Conservation (phyloP, 2,329 filamentous ascomycete species). For the Sarocladium brachiariae region DNA sequence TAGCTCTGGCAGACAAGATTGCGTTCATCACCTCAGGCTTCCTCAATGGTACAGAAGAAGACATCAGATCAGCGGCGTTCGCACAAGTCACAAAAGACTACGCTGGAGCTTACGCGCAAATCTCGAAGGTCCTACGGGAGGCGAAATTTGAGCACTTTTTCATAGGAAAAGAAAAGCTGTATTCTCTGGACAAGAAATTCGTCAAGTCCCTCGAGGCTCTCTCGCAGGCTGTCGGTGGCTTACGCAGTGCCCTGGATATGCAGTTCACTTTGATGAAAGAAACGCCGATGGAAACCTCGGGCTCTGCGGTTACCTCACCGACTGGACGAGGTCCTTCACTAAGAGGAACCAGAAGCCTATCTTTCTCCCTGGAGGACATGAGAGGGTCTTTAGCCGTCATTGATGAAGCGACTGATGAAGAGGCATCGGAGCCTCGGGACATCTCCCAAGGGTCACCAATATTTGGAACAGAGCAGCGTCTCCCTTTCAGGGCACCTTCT, state of each 20-base stretch:
- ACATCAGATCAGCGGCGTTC: constrained; percentile 63
- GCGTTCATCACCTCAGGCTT: constrained; percentile 78
- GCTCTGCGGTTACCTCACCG: constrained; percentile 12
- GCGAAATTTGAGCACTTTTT: constrained; percentile 86
- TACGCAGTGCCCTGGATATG: constrained; percentile 81
- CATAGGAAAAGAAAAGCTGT: constrained; percentile 70
- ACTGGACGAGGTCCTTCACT: constrained; percentile 15
- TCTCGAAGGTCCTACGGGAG: constrained; percentile 74
- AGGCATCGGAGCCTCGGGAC: constrained; percentile 20
- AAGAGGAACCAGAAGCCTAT: constrained; percentile 21
- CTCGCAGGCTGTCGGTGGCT: constrained; percentile 80
- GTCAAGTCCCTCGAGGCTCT: constrained; percentile 80
- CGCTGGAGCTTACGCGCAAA: constrained; percentile 57
- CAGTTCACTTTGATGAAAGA: constrained; percentile 82
- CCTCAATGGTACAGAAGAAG: constrained; percentile 72
- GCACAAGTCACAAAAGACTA: constrained; percentile 55
- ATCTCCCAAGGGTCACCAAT: constrained; percentile 16
- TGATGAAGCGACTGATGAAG: constrained; percentile 56
- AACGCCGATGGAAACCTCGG: constrained; percentile 21
- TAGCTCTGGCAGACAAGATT: constrained; percentile 73
- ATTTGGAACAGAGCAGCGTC: constrained; percentile 20
- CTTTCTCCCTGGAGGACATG: constrained; percentile 30
- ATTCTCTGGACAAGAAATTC: constrained; percentile 69
- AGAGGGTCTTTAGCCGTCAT: constrained; percentile 52
- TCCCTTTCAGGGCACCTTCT: constrained; percentile 53